Percentiles rank a stretch among this genome's conserved stretches.
Evolutionary conservation across 2,329 filamentous ascomycete species (phyloP).

Genomic region (Pseudopithomyces maydicus): DNA sequence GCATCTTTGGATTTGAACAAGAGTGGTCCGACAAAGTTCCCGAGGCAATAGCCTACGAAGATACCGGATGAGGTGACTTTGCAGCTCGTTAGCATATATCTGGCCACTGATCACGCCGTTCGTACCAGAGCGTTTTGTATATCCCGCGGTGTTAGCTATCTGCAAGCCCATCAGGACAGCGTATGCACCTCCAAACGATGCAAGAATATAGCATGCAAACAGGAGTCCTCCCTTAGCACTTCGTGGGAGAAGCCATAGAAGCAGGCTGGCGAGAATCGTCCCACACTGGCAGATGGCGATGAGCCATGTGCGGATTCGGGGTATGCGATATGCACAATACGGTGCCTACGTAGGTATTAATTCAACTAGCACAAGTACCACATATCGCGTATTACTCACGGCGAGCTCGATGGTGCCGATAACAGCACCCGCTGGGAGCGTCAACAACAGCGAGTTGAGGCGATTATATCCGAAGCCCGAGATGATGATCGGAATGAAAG

Average conservation of each 20-base stretch:
- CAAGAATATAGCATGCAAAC: conserved; percentile 57
- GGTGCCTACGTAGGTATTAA: conserved; percentile 11
- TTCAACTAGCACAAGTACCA: not conserved
- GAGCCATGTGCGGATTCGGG: conserved; percentile 36
- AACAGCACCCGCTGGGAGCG: conserved; percentile 28
- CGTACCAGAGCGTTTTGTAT: conserved; percentile 54
- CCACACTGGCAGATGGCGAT: conserved; percentile 35
- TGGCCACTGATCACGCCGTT: too few species aligned
- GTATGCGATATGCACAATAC: conserved; percentile 29
- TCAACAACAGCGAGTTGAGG: conserved; percentile 33
- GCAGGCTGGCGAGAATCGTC: conserved; percentile 49
- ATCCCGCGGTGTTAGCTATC: conserved; percentile 58
- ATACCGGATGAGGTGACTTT: conserved; percentile 54
- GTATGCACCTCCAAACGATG: conserved; percentile 54
- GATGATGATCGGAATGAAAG: conserved; percentile 40
- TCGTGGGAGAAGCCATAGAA: conserved; percentile 53
- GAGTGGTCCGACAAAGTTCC: conserved; percentile 39
- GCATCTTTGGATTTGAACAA: conserved; percentile 20
- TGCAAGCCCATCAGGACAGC: conserved; percentile 57
- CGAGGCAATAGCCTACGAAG: conserved; percentile 58
- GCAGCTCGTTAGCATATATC: not conserved
- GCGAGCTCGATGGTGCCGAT: conserved; percentile 31
- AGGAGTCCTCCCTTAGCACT: conserved; percentile 51
- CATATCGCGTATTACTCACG: not conserved
- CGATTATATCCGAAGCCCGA: conserved; percentile 31